A percentile compares a stretch with the other conserved stretches of the same genome.
phyloP scores from a whole-genome alignment of 2,329 filamentous ascomycete genomes.

The Alternaria viburni region DNA sequence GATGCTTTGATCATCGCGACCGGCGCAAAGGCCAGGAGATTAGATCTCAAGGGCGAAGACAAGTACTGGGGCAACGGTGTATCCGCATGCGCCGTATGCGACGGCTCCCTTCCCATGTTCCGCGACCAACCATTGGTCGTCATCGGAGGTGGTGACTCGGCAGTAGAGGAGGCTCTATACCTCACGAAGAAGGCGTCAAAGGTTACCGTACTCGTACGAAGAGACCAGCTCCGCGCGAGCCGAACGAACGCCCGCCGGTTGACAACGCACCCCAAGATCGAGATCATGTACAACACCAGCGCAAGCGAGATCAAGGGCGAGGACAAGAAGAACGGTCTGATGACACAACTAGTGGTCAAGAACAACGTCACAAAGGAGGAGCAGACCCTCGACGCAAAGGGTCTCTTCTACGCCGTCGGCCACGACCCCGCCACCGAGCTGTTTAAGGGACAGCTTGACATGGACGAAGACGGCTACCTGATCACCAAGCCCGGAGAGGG shows the following conservation, averaged over 20 bases:
- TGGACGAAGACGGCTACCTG: slow-evolving; percentile 90
- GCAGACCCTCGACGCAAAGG: slow-evolving; percentile 87
- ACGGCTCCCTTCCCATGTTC: slow-evolving; percentile 97
- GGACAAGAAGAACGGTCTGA: slow-evolving; percentile 74
- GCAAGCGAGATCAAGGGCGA: slow-evolving; percentile 86
- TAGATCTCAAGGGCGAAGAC: slow-evolving; percentile 86
- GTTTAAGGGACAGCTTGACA: slow-evolving; percentile 87
- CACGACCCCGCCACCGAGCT: slow-evolving; percentile 93
- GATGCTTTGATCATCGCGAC: slow-evolving; percentile 94
- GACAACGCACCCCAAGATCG: slow-evolving; percentile 84
- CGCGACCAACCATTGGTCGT: slow-evolving; percentile 94
- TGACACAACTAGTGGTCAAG: slow-evolving; percentile 86
- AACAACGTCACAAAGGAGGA: slow-evolving; percentile 76
- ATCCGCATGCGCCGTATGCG: slow-evolving; percentile 95
- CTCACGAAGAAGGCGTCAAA: slow-evolving; percentile 96
- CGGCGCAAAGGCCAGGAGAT: slow-evolving; percentile 85
- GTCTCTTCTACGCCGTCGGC: slow-evolving; percentile 95
- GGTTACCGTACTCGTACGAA: slow-evolving; percentile 91
- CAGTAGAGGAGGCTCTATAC: slow-evolving; percentile 96
- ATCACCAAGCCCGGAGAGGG: slow-evolving; percentile 87
- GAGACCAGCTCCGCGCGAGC: slow-evolving; percentile 83
- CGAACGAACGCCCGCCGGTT: slow-evolving; percentile 91
- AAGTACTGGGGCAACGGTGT: slow-evolving; percentile 98
- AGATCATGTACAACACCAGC: slow-evolving; percentile 82
- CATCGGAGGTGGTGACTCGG: slow-evolving; percentile 95